phyloP scores from a whole-genome alignment of 1,284 basidiomycete species.

The Marasmius oreades region DNA sequence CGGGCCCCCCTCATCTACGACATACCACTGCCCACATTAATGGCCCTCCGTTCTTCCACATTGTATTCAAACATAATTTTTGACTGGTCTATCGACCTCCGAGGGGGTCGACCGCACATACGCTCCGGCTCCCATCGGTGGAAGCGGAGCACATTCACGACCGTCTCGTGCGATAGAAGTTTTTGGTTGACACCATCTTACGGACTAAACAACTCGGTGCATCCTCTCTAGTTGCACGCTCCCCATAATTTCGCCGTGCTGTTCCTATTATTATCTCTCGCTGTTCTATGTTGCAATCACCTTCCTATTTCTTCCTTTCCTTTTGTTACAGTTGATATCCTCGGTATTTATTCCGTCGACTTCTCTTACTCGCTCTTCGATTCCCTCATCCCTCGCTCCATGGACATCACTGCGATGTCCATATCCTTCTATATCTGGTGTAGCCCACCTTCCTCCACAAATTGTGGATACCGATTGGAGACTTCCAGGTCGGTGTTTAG shows the following conservation, averaged over 20 bases:
- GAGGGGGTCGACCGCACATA: not conserved
- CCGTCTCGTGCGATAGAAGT: not conserved
- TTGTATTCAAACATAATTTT: constrained; percentile 5
- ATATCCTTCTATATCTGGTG: not conserved
- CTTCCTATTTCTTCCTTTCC: not conserved
- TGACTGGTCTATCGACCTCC: not conserved
- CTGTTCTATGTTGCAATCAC: not conserved
- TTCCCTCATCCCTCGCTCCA: not conserved
- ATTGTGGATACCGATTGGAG: not conserved
- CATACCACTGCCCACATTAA: not conserved
- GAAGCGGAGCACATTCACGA: not conserved
- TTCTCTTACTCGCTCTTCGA: too few relatives aligned
- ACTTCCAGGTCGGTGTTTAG: not conserved
- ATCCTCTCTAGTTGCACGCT: constrained; percentile 1
- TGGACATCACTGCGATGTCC: not conserved
- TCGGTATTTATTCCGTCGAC: constrained; percentile 3
- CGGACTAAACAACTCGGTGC: constrained; percentile 1
- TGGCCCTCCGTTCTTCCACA: constrained; percentile 1
- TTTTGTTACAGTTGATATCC: not conserved
- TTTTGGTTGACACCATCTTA: constrained; percentile 1
- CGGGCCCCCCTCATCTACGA: not conserved
- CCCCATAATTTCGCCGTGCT: not conserved
- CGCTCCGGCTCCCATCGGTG: not conserved
- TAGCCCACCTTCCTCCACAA: not conserved
- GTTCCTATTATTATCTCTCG: not conserved